Evolutionary conservation across 176 grass and related monocot species (phyloP).

Genomic region (Pontederia paniculata): DNA sequence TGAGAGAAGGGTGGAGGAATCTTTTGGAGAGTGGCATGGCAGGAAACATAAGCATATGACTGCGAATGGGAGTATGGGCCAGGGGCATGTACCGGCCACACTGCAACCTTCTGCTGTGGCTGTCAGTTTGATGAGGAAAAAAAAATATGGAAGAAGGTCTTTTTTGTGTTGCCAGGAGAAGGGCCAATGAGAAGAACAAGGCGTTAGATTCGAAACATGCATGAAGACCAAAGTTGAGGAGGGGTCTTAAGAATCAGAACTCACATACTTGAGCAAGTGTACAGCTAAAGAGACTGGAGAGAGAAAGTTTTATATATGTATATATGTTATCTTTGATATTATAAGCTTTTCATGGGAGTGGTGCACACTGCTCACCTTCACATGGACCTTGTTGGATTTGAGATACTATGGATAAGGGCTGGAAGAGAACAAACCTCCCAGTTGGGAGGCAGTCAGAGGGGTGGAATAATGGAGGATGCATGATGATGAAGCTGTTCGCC

Average conservation of each 20-base stretch:
- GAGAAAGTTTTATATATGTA: too few species aligned
- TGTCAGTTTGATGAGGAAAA: too few species aligned
- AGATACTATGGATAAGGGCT: slow-evolving; percentile 4
- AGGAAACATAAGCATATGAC: too few species aligned
- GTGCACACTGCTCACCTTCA: background rate
- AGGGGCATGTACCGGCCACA: background rate
- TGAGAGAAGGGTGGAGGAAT: too few species aligned
- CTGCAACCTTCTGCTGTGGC: background rate
- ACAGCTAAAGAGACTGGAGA: too few species aligned
- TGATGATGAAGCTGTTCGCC: too few species aligned
- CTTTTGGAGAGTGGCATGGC: too few species aligned
- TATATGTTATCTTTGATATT: too few species aligned
- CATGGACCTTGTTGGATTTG: slow-evolving; percentile 6
- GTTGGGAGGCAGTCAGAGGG: background rate
- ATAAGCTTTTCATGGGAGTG: too few species aligned
- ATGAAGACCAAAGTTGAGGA: background rate
- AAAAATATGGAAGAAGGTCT: background rate
- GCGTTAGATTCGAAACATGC: background rate
- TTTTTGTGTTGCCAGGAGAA: background rate
- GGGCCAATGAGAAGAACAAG: background rate
- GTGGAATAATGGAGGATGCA: slow-evolving; percentile 1
- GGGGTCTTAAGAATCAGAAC: too few species aligned
- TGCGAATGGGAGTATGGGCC: too few species aligned
- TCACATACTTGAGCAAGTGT: too few species aligned
- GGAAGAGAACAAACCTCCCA: background rate